Conservation (phyloP, 345 rosid genomes). For the Combretum micranthum region DNA sequence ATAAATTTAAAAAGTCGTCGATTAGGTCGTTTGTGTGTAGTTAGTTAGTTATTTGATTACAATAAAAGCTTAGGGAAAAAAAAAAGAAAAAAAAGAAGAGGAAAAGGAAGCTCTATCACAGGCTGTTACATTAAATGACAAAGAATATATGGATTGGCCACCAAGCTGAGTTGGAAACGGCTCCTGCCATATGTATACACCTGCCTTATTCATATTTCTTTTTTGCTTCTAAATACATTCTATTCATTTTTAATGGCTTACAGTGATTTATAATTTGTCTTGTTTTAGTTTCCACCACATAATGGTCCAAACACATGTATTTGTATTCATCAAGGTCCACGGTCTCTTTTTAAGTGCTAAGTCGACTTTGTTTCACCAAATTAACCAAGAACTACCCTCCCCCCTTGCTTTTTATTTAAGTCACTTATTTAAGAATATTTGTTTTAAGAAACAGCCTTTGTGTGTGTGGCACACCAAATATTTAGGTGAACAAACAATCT, state of each 20-base stretch:
- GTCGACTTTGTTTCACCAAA: slow-evolving; percentile 8
- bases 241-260: slow-evolving; percentile 6
- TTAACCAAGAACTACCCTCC: slow-evolving; percentile 3
- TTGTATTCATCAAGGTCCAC: slow-evolving; percentile 1
- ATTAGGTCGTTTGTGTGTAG: slow-evolving; percentile 44
- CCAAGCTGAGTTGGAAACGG: slow-evolving; percentile 33
- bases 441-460: too few species aligned
- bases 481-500: too few species aligned
- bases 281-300: slow-evolving; percentile 11
- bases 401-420: neutral
- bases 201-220: slow-evolving; percentile 10
- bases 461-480: too few species aligned
- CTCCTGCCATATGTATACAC: slow-evolving; percentile 43
- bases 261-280: slow-evolving; percentile 11
- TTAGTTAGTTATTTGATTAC: neutral
- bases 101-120: neutral
- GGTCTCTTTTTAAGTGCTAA: slow-evolving; percentile 3
- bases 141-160: slow-evolving; percentile 33
- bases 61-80: neutral
- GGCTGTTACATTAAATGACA: slow-evolving; percentile 33
- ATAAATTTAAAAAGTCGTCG: slow-evolving; percentile 55
- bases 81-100: slow-evolving; percentile 2
- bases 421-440: slow-evolving; percentile 4
- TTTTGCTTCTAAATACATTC: slow-evolving; percentile 4
- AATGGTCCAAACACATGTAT: too few species aligned